phyloP scores from a whole-genome alignment of 495 filamentous ascomycete species.

The Daldinia decipiens region DNA sequence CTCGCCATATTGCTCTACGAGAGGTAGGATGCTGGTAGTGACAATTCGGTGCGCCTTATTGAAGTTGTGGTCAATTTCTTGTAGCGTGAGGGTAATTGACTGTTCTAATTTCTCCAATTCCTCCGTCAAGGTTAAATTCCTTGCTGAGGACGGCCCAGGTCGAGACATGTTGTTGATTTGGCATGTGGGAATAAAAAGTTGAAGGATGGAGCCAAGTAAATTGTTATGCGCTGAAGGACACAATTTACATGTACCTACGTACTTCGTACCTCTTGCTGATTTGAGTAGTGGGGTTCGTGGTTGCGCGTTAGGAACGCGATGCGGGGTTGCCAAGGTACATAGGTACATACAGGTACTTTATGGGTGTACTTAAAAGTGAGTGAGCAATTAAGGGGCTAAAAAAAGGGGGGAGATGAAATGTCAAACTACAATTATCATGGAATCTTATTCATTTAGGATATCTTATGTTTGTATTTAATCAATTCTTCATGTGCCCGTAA shows the following conservation, averaged over 20 bases:
- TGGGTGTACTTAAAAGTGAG: background rate
- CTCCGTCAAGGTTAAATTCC: slow-evolving; percentile 85
- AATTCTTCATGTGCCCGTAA: slow-evolving; percentile 51
- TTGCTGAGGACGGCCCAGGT: slow-evolving; percentile 60
- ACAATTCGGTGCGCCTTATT: slow-evolving; percentile 96
- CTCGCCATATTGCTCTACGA: slow-evolving; percentile 96
- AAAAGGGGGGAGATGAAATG: background rate
- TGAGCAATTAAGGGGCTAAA: slow-evolving; percentile 8
- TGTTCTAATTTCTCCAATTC: slow-evolving; percentile 97
- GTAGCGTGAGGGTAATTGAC: slow-evolving; percentile 93
- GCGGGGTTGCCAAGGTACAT: slow-evolving; percentile 23
- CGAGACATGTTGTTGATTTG: slow-evolving; percentile 54
- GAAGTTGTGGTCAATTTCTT: slow-evolving; percentile 99
- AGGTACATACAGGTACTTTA: slow-evolving; percentile 1
- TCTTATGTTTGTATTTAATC: slow-evolving; percentile 30
- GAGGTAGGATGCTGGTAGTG: slow-evolving; percentile 88
- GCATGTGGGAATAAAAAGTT: slow-evolving; percentile 6
- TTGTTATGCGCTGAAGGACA: slow-evolving; percentile 27
- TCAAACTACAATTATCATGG: background rate
- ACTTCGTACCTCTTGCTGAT: slow-evolving; percentile 15
- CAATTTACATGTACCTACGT: slow-evolving; percentile 30
- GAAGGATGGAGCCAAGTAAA: slow-evolving; percentile 13
- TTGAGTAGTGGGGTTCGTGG: slow-evolving; percentile 25
- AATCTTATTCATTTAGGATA: slow-evolving; percentile 36
- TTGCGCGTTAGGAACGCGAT: slow-evolving; percentile 29